Base-by-base conservation (phyloP, 768 basidiomycete genomes). In the Lenzites betulinus region DNA sequence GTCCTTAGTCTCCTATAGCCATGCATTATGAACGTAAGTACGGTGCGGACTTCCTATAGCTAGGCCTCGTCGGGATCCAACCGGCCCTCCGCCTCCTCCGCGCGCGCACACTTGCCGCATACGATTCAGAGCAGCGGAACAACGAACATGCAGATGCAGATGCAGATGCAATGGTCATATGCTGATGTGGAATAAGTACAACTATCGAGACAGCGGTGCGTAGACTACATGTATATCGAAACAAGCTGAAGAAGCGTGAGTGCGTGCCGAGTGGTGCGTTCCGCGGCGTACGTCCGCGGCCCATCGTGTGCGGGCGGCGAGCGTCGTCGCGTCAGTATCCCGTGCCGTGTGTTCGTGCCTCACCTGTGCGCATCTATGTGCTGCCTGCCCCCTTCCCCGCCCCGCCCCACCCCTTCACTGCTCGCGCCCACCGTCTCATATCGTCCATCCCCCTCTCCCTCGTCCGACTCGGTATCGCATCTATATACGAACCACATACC, bases 171-270 rank as follows among this genome's bases (percentile, higher is more conserved):
- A 13, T 36, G 35, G 35, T 36, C 35, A 36, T 7, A 13, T 5
- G 11, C 38, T 5, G 11, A 39, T 39, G 38, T 39, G 38, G 38
- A 50, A 50, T 58, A 58, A 58, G 56, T 58, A 58, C 56, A 58
- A 43, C 56, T 58, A 58, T 58, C 56, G 48, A 58, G 38, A 58
- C 56, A 58, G 56, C 41, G 48, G 23, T 49, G 56, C 48, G 50
- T 58, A 58, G 48, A 58, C 48, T 58, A 58, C 56, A 58, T 49
- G 56, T 56, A 41, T 50, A 39, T 5, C 4, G 30, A 33, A 33
- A 33, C 30, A 33, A 33, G 30, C n/a, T n/a, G 11, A 33, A 33
- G 30, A 33, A 11, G 4, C 11, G 30, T 33, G 48, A 30, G 42
- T 58, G 48, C 48, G 48, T 58, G 50, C 56, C 33, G 12, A n/a